Evolutionary conservation across 164 flowering plant genomes (phyloP), one percentile per base, ranked within the genome.

Genomic region (Vitis labrusca): DNA sequence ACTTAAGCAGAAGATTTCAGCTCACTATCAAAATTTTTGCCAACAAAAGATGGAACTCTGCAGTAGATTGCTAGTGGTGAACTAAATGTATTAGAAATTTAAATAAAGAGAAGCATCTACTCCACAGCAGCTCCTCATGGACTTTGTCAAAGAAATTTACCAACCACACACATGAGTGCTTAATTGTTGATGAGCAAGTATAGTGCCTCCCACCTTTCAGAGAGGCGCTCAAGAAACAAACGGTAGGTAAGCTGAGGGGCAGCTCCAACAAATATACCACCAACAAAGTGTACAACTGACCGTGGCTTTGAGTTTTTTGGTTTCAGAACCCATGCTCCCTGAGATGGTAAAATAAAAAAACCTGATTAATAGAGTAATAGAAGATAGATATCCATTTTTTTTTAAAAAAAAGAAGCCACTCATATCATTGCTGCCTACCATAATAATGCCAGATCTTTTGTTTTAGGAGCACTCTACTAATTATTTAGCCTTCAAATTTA

Each of bases 161-260:
- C n/a, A 58, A 44, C 17, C 23, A 11, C 13, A 37, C 32, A 58
- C 48, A 51, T 55, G 54, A 70, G 15, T n/a, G 9, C 23, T 62
- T 37, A 15, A 15, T 16, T 0, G 10, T 30, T 16, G 11, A 27
- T 9, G 51, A 27, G 14, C 29, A 63, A 59, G 60, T 16, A 62
- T 15, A 68, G 64, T 74, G 7, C 52, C 49, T 79, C 95, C 84
- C 66, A 93, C 98, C 80, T 86, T 77, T 94, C 91, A 50, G 94
- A 79, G 60, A 94, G 95, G 44, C 93, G 83, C 79, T 94, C 97
- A 50, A 94, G 91, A 82, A 94, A 92, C 71, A 85, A 79, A 27
- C 97, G 95, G 75, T 94, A 94, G 14, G 97, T 87, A 63, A 94
- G 92, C 82, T 94, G 99, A 51, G 99, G 99, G 29, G 99, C 99